Base-by-base conservation (phyloP, 345 rosid species). In the Rhizophora mangle region DNA sequence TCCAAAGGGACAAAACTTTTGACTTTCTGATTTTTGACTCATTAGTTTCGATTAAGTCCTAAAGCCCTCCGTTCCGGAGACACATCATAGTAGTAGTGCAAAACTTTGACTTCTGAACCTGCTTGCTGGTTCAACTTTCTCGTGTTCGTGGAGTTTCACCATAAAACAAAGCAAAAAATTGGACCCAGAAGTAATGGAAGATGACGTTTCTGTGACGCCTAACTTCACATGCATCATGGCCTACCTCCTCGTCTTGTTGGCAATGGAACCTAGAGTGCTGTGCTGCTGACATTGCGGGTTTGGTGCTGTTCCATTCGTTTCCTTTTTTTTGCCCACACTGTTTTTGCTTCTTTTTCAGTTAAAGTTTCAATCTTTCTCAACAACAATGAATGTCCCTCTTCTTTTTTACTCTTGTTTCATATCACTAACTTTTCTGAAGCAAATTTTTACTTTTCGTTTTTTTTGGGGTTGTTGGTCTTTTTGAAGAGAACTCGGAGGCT, bases 321-420 rank as follows among this genome's bases (percentile, higher is more conserved):
- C 63, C 49, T 60, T 27, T 55, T 34, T 24, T 59, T 60, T 32
- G 51, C 30, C 5, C 43, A 8, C 27, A 15, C 5, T 27, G 20
- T 24, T n/a, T 30, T 51, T 15, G 16, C 20, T 70, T 19, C 29
- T 5, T 68, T 76, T 85, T 83, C 82, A 60, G 86, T 88, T 83
- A 81, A 83, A 85, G 82, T 76, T 73, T 39, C 85, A 79, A 3
- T 27, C 61, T 71, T 31, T 65, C 37, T 70, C 56, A 24, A 65
- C 76, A 81, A 72, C 71, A 70, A 79, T 68, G 68, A 85, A 82
- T 85, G 85, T 84, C 73, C 43, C 34, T 62, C 63, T 34, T 16
- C 19, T n/a, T 29, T 29, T 24, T 2, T 65, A 3, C 51, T 34
- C 30, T 22, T 56, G 8, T 36, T 22, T 22, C 59, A 22, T 22